phyloP scores from a whole-genome alignment of 306 rosid genomes.

The Fragaria ananassa region DNA sequence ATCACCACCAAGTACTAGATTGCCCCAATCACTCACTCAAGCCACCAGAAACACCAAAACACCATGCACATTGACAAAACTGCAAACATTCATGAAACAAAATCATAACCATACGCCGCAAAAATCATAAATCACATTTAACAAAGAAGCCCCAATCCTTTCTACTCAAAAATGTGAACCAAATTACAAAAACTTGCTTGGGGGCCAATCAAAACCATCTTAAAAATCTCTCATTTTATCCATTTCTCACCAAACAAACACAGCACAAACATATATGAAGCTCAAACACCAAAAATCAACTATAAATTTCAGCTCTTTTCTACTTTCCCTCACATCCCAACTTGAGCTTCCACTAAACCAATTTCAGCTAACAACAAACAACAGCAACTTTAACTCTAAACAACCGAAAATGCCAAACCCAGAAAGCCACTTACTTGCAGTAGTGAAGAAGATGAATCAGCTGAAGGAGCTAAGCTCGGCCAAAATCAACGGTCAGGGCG shows the following conservation, averaged over 20 bases:
- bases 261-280: neutral
- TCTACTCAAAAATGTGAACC: neutral
- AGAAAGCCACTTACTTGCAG: constrained; percentile 22
- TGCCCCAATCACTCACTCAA: neutral
- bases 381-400: neutral
- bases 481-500: constrained; percentile 14
- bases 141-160: neutral
- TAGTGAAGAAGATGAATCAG: constrained; percentile 20
- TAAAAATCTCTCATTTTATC: constrained; percentile 1
- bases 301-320: neutral
- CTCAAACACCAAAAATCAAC: constrained; percentile 1
- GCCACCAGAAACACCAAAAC: neutral
- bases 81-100: neutral
- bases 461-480: neutral
- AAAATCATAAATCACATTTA: neutral
- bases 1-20: constrained; percentile 12
- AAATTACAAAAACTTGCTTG: neutral
- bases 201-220: neutral
- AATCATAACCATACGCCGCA: neutral
- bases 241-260: constrained; percentile 22
- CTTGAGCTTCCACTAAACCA: neutral
- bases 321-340: neutral
- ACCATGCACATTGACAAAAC: neutral
- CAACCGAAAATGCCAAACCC: neutral
- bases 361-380: neutral